Evolutionary conservation across 2,329 filamentous ascomycete species (phyloP).

Genomic region (Tolypocladium pustulatum): DNA sequence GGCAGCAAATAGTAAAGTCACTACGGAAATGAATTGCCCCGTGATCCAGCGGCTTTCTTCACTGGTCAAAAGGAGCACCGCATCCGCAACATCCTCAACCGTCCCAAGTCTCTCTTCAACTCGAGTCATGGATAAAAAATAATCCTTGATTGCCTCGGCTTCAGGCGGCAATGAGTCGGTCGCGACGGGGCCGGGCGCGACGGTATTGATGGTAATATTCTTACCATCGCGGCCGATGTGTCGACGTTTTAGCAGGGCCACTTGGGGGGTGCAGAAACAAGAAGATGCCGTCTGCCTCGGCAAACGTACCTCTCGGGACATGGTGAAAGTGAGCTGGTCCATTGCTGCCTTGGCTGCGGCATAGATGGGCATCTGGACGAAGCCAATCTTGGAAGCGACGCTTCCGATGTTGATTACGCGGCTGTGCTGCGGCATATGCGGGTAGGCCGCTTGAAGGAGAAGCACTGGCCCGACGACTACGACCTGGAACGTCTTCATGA

Average conservation of each 20-base stretch:
- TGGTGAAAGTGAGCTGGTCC: background rate
- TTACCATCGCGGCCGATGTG: background rate
- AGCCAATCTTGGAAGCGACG: background rate
- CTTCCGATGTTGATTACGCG: background rate
- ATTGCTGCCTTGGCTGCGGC: background rate
- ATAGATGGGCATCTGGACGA: background rate
- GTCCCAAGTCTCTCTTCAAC: background rate
- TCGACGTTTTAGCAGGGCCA: background rate
- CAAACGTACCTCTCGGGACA: background rate
- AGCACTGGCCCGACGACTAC: background rate
- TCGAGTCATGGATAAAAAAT: background rate
- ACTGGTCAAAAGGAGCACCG: conserved; percentile 5
- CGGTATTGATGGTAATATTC: background rate
- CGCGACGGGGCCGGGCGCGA: background rate
- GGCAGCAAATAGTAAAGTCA: background rate
- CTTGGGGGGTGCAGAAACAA: background rate
- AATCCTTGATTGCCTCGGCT: background rate
- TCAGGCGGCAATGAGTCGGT: background rate
- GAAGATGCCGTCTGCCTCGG: background rate
- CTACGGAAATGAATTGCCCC: conserved; percentile 9
- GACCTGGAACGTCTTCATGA: background rate
- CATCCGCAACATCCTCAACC: background rate
- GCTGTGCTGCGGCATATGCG: background rate
- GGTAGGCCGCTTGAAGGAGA: background rate
- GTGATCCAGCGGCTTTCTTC: conserved; percentile 11